Percentiles rank a stretch among this genome's conserved stretches.
These are phyloP conservation scores for Plasmodium knowlesi DNA, from an alignment of 169 alveolate genomes.

Conservation along the genomic window DNA sequence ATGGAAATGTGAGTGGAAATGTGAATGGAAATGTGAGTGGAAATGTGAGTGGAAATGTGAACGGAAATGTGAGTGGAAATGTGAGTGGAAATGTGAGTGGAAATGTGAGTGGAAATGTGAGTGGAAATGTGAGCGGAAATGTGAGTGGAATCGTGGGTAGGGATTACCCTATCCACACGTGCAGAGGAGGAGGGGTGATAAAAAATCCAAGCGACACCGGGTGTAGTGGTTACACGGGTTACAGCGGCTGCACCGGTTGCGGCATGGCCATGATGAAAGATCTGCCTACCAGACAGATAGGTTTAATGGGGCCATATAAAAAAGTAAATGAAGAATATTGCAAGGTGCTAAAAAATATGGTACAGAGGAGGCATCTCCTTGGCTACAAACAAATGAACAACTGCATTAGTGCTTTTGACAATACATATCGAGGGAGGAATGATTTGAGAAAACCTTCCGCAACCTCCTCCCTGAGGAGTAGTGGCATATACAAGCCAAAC, in stretches of 20 bases:
- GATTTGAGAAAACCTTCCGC: not conserved
- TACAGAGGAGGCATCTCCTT: not conserved
- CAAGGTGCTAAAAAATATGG: not conserved
- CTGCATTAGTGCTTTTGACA: not conserved
- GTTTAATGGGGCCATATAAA: slow-evolving; percentile 11
- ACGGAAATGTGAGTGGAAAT: not conserved
- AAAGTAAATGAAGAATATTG: slow-evolving; percentile 2
- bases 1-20: not conserved
- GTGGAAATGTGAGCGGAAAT: not conserved
- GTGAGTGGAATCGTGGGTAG: not conserved
- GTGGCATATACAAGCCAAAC: not conserved
- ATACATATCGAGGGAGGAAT: not conserved
- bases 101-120: not conserved
- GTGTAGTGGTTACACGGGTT: not conserved
- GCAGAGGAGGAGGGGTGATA: not conserved
- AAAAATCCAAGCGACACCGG: not conserved
- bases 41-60: not conserved
- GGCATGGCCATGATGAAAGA: slow-evolving; percentile 13
- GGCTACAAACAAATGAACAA: not conserved
- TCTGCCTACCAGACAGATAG: not conserved
- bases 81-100: not conserved
- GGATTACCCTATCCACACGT: not conserved
- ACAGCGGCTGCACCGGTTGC: not conserved
- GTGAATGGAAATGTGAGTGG: too few species aligned
- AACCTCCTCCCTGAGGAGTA: not conserved